A percentile compares a stretch with the other conserved stretches of the same genome.
phyloP scores from a whole-genome alignment of 163 green algal species.

The Botryococcus braunii region DNA sequence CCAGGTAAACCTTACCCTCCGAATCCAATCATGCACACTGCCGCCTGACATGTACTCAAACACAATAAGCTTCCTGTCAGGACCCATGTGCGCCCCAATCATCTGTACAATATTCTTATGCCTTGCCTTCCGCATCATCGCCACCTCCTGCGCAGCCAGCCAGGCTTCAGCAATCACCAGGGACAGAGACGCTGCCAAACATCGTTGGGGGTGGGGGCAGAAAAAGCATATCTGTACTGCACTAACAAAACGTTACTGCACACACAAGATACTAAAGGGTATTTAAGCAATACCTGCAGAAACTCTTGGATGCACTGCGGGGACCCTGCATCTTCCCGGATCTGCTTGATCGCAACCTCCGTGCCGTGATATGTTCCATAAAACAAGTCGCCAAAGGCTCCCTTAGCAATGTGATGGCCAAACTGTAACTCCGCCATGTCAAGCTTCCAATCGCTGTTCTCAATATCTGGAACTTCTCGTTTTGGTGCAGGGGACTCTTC shows the following conservation, averaged over 20 bases:
- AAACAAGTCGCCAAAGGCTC: slow-evolving; percentile 94
- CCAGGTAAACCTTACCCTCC: slow-evolving; percentile 26
- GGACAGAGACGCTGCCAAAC: too few species aligned
- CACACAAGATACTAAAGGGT: too few species aligned
- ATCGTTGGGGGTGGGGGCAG: too few species aligned
- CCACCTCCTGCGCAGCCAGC: slow-evolving; percentile 83
- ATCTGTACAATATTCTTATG: slow-evolving; percentile 99
- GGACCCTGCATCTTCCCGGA: slow-evolving; percentile 82
- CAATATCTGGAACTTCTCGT: too few species aligned
- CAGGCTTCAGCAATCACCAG: too few species aligned
- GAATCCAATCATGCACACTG: slow-evolving; percentile 89
- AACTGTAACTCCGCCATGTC: slow-evolving; percentile 75
- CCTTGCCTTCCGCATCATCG: slow-evolving; percentile 93
- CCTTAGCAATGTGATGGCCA: slow-evolving; percentile 84
- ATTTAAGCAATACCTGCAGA: slow-evolving; percentile 53
- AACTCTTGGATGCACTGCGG: slow-evolving; percentile 88
- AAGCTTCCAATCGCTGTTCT: slow-evolving; percentile 99
- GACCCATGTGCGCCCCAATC: slow-evolving; percentile 96
- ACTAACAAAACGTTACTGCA: too few species aligned
- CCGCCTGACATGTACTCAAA: slow-evolving; percentile 97
- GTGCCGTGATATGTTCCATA: slow-evolving; percentile 91
- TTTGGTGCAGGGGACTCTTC: too few species aligned
- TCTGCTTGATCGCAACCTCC: slow-evolving; percentile 97
- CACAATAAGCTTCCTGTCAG: slow-evolving; percentile 91
- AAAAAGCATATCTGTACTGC: too few species aligned